Evolutionary conservation across 495 filamentous ascomycete species (phyloP).

Genomic region (Tetracladium setigerum): DNA sequence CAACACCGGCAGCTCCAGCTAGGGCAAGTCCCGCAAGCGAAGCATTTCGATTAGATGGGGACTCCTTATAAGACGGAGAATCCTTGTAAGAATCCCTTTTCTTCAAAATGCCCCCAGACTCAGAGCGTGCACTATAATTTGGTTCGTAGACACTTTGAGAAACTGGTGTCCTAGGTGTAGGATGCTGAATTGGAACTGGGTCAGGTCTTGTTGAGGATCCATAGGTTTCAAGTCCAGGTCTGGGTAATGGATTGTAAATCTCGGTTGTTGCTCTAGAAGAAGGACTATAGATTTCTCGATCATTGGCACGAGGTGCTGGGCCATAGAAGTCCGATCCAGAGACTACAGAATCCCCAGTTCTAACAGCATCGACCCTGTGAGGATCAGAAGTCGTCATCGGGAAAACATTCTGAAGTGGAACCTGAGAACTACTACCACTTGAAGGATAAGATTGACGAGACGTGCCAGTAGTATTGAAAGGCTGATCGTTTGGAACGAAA

Average conservation of each 20-base stretch:
- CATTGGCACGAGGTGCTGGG: not conserved
- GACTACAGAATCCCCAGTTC: slow-evolving; percentile 29
- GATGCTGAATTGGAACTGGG: slow-evolving; percentile 48
- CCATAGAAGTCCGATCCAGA: slow-evolving; percentile 25
- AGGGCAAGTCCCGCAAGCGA: slow-evolving; percentile 38
- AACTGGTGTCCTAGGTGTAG: slow-evolving; percentile 48
- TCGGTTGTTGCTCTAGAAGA: not conserved
- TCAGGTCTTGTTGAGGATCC: slow-evolving; percentile 26
- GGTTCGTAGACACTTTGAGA: slow-evolving; percentile 46
- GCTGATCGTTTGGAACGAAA: slow-evolving; percentile 2
- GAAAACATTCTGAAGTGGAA: slow-evolving; percentile 30
- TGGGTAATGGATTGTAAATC: not conserved
- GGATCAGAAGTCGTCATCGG: slow-evolving; percentile 57
- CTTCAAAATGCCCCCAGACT: slow-evolving; percentile 17
- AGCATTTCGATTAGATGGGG: slow-evolving; percentile 24
- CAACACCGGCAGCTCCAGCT: slow-evolving; percentile 40
- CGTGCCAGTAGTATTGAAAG: not conserved
- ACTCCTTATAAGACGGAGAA: slow-evolving; percentile 21
- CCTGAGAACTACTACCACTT: slow-evolving; percentile 28
- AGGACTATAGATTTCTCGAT: not conserved
- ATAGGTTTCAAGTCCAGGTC: not conserved
- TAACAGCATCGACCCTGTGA: slow-evolving; percentile 44
- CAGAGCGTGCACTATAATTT: slow-evolving; percentile 24
- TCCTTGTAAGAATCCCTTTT: slow-evolving; percentile 13
- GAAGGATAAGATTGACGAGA: not conserved